These are phyloP conservation scores for Cladorrhinum sp. DNA, from an alignment of 2,329 filamentous ascomycete species.

Conservation along the genomic window DNA sequence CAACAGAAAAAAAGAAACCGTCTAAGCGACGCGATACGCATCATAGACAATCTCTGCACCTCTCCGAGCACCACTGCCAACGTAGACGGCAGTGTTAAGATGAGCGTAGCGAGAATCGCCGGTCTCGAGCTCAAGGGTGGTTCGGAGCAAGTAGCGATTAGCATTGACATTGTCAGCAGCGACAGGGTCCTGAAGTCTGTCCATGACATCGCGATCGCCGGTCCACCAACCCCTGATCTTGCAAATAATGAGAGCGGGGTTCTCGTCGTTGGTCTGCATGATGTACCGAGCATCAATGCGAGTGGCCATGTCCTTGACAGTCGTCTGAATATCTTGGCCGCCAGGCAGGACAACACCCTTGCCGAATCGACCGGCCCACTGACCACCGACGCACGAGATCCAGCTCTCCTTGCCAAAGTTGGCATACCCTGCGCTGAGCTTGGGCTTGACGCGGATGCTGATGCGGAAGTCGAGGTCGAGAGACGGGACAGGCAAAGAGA, in stretches of 20 bases:
- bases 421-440: slow-evolving; percentile 20
- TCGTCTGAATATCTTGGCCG: slow-evolving; percentile 27
- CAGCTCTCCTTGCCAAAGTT: slow-evolving; percentile 23
- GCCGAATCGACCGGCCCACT: slow-evolving; percentile 28
- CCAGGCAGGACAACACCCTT: slow-evolving; percentile 26
- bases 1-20: background rate
- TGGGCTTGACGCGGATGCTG: slow-evolving; percentile 28
- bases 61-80: slow-evolving; percentile 27
- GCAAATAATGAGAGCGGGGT: slow-evolving; percentile 26
- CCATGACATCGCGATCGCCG: slow-evolving; percentile 28
- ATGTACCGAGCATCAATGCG: slow-evolving; percentile 26
- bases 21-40: slow-evolving; percentile 26
- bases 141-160: slow-evolving; percentile 27
- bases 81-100: slow-evolving; percentile 27
- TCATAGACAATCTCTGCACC: slow-evolving; percentile 30
- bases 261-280: slow-evolving; percentile 28
- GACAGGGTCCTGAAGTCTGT: slow-evolving; percentile 26
- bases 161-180: slow-evolving; percentile 27
- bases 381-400: slow-evolving; percentile 26
- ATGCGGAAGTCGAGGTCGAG: slow-evolving; percentile 27
- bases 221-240: slow-evolving; percentile 29
- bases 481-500: slow-evolving; percentile 22
- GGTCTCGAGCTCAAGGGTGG: slow-evolving; percentile 28
- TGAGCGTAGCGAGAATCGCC: slow-evolving; percentile 28
- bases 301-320: slow-evolving; percentile 24